These are phyloP conservation scores for Streptanthus diversifolius DNA, from an alignment of 345 rosid species.

Conservation along the genomic window DNA sequence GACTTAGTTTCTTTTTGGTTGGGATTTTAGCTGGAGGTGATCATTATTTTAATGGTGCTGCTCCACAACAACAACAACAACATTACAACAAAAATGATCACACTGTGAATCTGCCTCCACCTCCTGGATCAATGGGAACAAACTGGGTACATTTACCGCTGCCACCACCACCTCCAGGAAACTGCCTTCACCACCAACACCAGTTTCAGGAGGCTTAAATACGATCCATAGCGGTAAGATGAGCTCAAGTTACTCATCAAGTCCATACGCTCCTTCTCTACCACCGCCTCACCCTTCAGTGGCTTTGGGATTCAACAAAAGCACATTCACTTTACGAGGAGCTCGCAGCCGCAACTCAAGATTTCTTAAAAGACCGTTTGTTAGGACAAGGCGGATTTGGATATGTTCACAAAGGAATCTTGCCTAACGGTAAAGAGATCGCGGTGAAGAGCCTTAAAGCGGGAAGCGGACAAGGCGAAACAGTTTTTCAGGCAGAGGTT, in stretches of 20 bases:
- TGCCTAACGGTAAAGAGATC: slow-evolving; percentile 73
- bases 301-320: slow-evolving; percentile 54
- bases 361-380: slow-evolving; percentile 54
- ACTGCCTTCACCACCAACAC: slow-evolving; percentile 32
- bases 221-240: slow-evolving; percentile 30
- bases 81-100: slow-evolving; percentile 36
- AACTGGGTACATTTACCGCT: slow-evolving; percentile 35
- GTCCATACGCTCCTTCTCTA: slow-evolving; percentile 44
- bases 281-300: slow-evolving; percentile 61
- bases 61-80: slow-evolving; percentile 16
- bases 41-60: slow-evolving; percentile 18
- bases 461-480: slow-evolving; percentile 73
- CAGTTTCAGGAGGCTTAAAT: slow-evolving; percentile 8
- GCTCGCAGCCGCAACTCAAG: slow-evolving; percentile 57
- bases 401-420: slow-evolving; percentile 66
- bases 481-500: slow-evolving; percentile 84
- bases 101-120: slow-evolving; percentile 34
- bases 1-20: background rate
- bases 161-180: slow-evolving; percentile 33
- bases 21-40: slow-evolving; percentile 25
- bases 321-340: slow-evolving; percentile 66
- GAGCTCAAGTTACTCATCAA: slow-evolving; percentile 51
- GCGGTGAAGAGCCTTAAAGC: slow-evolving; percentile 78
- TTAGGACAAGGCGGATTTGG: slow-evolving; percentile 95
- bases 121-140: slow-evolving; percentile 44